A percentile compares a stretch with the other conserved stretches of the same genome.
phyloP scores from a whole-genome alignment of 2,329 filamentous ascomycete genomes.

The Aciculosporium take region DNA sequence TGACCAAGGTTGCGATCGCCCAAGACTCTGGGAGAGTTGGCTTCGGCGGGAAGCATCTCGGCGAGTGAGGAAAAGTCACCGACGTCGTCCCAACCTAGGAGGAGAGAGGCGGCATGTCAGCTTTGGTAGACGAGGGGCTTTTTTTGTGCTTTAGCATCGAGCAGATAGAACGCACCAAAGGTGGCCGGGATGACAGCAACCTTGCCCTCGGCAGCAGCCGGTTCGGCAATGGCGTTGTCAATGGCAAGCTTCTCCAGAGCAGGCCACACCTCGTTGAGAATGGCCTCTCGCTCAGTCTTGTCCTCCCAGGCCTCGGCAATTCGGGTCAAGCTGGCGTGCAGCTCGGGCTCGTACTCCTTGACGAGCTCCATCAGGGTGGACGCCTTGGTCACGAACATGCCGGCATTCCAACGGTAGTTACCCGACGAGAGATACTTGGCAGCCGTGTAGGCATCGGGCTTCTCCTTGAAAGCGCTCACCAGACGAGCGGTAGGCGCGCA shows the following conservation, averaged over 20 bases:
- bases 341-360: conserved; percentile 12
- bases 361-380: conserved; percentile 14
- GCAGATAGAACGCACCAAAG: conserved; percentile 8
- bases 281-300: conserved; percentile 9
- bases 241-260: conserved; percentile 14
- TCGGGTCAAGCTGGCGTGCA: conserved; percentile 11
- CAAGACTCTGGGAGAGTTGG: conserved; percentile 12
- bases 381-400: conserved; percentile 15
- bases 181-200: conserved; percentile 15
- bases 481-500: conserved; percentile 11
- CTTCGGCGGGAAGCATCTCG: conserved; percentile 14
- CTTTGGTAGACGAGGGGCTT: not conserved
- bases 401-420: conserved; percentile 15
- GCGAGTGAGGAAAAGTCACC: conserved; percentile 15
- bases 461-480: conserved; percentile 15
- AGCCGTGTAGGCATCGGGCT: conserved; percentile 14
- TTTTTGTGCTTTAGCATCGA: not conserved
- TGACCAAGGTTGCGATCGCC: conserved; percentile 13
- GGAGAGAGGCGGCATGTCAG: conserved; percentile 1
- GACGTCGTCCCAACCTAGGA: conserved; percentile 14
- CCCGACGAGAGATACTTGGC: conserved; percentile 14
- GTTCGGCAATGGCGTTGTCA: conserved; percentile 15
- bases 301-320: conserved; percentile 14
- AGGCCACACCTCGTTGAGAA: conserved; percentile 13
- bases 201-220: conserved; percentile 13